Base-by-base conservation (phyloP, 2,329 filamentous ascomycete species). In the Ophiocordyceps sinensis region DNA sequence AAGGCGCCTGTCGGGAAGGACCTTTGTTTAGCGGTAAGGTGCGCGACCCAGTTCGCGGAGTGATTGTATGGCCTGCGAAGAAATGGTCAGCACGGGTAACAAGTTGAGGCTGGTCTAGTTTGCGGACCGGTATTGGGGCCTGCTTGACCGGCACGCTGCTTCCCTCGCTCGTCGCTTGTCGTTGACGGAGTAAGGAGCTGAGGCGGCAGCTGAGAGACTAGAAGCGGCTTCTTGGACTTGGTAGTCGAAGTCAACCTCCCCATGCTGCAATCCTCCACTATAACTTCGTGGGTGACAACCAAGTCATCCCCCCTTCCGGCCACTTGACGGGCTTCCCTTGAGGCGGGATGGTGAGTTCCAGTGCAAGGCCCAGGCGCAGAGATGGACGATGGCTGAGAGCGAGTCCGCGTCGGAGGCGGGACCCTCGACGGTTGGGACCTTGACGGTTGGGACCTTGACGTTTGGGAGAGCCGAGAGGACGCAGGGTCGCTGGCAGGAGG, bases 191-290 rank as follows among this genome's bases (percentile, higher is more conserved):
- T 67, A 10, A 63, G 59, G 35, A 66, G 56, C 39, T 63, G 65
- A 38, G 65, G 57, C 45, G 60, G 59, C 35, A 55, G 61, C 36
- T 58, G 64, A 9, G 64, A 56, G 19, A 68, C 45, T 23, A 73
- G 60, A 26, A 60, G 62, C 6, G 65, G 65, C 43, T 63, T 67
- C 46, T 62, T 71, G 5, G 62, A 54, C 45, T 59, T 65, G n/a
- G 61, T 57, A 36, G 57, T 64, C 7, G 65, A 62, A 13, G 60
- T 61, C 38, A 70, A 51, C 37, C 61, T 61, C 26, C 64, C 67
- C 69, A 73, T 73, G 34, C 46, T 59, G 44, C 53, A 54, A 44
- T 55, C 51, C 43, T 45, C 53, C 31, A 46, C 38, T 36, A 44
- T 52, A 44, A 51, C 50, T 50, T 54, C 47, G 43, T 53, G 50